Evolutionary conservation across 768 basidiomycete species (phyloP).

Genomic region (Cubamyces lactineus): DNA sequence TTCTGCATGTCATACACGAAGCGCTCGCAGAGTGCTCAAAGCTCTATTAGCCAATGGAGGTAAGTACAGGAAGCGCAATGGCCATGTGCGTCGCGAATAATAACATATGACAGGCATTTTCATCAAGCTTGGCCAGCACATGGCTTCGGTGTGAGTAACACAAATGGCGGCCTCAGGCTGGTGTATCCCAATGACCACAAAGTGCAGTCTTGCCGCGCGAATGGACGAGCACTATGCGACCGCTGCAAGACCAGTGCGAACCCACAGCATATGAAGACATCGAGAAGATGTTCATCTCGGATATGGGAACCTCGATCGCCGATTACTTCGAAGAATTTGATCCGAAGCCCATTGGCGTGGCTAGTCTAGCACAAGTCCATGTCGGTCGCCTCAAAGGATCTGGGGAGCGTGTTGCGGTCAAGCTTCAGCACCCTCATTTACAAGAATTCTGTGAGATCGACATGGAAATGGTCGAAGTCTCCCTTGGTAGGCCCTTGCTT

Average conservation of each 20-base stretch:
- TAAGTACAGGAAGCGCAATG: conserved; percentile 34
- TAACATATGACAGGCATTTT: conserved; percentile 59
- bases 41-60: conserved; percentile 92
- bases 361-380: conserved; percentile 96
- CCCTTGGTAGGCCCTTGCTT: conserved; percentile 51
- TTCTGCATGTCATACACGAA: conserved; percentile 82
- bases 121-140: conserved; percentile 90
- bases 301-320: conserved; percentile 72
- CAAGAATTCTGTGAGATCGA: conserved; percentile 92
- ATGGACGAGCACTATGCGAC: conserved; percentile 61
- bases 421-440: conserved; percentile 93
- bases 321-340: conserved; percentile 88
- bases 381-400: conserved; percentile 72
- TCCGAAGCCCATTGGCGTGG: conserved; percentile 88
- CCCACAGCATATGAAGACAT: conserved; percentile 83
- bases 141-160: conserved; percentile 62
- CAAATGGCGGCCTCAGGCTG: not conserved
- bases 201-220: conserved; percentile 62
- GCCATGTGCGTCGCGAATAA: not conserved
- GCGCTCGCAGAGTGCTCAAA: conserved; percentile 74
- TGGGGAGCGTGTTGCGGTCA: conserved; percentile 83
- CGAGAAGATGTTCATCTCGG: conserved; percentile 72
- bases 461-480: conserved; percentile 80
- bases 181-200: conserved; percentile 20
- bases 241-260: conserved; percentile 90